phyloP scores from a whole-genome alignment of 768 basidiomycete species.

The Butyriboletus loyo region DNA sequence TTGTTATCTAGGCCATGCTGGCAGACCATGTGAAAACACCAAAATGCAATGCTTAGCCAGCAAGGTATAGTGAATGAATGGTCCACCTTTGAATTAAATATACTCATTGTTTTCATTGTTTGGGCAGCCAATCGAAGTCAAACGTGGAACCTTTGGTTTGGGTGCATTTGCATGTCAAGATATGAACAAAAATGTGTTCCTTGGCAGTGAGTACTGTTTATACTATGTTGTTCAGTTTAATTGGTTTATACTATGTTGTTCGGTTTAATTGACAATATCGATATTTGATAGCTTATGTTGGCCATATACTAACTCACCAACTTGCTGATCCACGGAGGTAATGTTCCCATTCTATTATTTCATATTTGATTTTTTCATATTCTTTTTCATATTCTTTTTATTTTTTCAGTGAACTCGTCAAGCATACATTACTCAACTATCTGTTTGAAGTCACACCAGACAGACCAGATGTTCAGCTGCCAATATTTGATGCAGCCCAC shows the following conservation, averaged over 20 bases:
- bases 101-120: not conserved
- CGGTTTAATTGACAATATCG: not conserved
- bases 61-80: constrained; percentile 18
- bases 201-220: constrained; percentile 30
- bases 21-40: constrained; percentile 28
- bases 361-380: not conserved
- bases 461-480: rapidly evolving
- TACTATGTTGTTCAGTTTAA: not conserved
- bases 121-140: constrained; percentile 36
- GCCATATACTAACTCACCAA: constrained; percentile 14
- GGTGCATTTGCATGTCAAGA: constrained; percentile 43
- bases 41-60: constrained; percentile 21
- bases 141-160: constrained; percentile 36
- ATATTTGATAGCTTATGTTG: constrained; percentile 39
- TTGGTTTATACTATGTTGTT: not conserved
- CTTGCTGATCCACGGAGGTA: constrained; percentile 17
- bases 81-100: not conserved
- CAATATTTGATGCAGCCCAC: constrained; percentile 36
- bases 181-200: constrained; percentile 21
- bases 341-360: not conserved
- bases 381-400: not conserved
- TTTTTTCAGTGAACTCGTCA: constrained; percentile 8
- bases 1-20: constrained; percentile 14
- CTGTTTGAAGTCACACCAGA: constrained; percentile 25
- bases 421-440: constrained; percentile 32